Percentiles rank a stretch among this genome's conserved stretches.
These are phyloP conservation scores for Naganishia vaughanmartiniae DNA, from an alignment of 768 basidiomycete species.

Conservation along the genomic window DNA sequence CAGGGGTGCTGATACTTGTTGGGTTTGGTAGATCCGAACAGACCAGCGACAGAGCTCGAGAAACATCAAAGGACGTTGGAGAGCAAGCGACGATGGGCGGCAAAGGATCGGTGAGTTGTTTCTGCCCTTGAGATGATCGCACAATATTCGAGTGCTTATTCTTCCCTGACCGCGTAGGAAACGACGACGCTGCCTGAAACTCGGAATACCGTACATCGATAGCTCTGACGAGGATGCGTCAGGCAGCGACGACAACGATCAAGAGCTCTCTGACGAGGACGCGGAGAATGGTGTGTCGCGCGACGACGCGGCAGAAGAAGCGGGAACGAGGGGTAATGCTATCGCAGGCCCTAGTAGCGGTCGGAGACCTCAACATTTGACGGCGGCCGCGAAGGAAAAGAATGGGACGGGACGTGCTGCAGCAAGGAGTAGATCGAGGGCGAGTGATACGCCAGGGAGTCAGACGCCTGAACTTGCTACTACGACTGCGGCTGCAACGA, in stretches of 20 bases:
- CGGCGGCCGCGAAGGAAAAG: neutral
- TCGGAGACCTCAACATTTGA: neutral
- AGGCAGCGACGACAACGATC: neutral
- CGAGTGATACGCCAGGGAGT: neutral
- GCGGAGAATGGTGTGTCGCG: neutral
- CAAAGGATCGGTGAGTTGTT: constrained; percentile 47
- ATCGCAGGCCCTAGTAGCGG: constrained; percentile 10
- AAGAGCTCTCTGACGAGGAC: neutral
- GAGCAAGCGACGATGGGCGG: constrained; percentile 53
- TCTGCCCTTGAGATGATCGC: neutral
- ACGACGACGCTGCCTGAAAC: constrained; percentile 28
- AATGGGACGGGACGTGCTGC: neutral
- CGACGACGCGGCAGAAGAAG: too few species aligned
- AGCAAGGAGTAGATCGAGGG: neutral
- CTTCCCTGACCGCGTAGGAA: constrained; percentile 10
- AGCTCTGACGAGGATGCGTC: constrained; percentile 17
- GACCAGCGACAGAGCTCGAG: constrained; percentile 51
- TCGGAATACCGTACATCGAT: constrained; percentile 26
- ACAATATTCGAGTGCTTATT: too few species aligned
- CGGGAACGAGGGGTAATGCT: neutral
- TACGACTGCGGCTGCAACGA: neutral
- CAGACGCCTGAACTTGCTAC: neutral
- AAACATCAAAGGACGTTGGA: constrained; percentile 49
- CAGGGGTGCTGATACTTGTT: too few species aligned
- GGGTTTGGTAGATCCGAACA: constrained; percentile 45